phyloP scores from a whole-genome alignment of 805 yeast species.

The Jamesozyma lodderae region DNA sequence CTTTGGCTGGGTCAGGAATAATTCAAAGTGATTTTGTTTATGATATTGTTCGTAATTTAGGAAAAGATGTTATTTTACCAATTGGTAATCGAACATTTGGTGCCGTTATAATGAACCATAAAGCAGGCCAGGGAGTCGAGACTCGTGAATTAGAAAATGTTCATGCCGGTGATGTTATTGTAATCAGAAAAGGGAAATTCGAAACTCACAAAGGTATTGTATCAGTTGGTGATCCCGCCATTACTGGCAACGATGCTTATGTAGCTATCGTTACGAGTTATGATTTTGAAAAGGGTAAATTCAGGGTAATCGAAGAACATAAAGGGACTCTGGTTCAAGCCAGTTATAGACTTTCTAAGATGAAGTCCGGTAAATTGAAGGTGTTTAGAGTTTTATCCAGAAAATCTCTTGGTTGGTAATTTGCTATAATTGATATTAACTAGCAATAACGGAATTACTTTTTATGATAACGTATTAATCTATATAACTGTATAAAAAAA shows the following conservation, averaged over 20 bases:
- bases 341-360: slow-evolving; percentile 58
- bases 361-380: slow-evolving; percentile 69
- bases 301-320: slow-evolving; percentile 53
- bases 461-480: not conserved
- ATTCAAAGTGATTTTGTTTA: slow-evolving; percentile 8
- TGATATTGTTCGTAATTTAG: slow-evolving; percentile 4
- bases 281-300: slow-evolving; percentile 63
- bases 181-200: slow-evolving; percentile 68
- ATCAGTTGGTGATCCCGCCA: slow-evolving; percentile 54
- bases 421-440: not conserved
- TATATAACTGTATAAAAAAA: not conserved
- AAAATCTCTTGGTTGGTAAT: slow-evolving; percentile 62
- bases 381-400: slow-evolving; percentile 75
- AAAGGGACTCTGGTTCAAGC: slow-evolving; percentile 50
- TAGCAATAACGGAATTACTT: not conserved
- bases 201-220: slow-evolving; percentile 44
- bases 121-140: slow-evolving; percentile 42
- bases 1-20: not conserved
- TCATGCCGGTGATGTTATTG: slow-evolving; percentile 76
- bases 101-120: slow-evolving; percentile 37
- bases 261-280: slow-evolving; percentile 59
- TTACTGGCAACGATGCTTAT: slow-evolving; percentile 32
- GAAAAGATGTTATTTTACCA: slow-evolving; percentile 24
- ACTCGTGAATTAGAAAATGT: slow-evolving; percentile 49
- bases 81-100: slow-evolving; percentile 69